Evolutionary conservation across 179 eudicot species (phyloP).

Genomic region (Amaranthus tricolor): DNA sequence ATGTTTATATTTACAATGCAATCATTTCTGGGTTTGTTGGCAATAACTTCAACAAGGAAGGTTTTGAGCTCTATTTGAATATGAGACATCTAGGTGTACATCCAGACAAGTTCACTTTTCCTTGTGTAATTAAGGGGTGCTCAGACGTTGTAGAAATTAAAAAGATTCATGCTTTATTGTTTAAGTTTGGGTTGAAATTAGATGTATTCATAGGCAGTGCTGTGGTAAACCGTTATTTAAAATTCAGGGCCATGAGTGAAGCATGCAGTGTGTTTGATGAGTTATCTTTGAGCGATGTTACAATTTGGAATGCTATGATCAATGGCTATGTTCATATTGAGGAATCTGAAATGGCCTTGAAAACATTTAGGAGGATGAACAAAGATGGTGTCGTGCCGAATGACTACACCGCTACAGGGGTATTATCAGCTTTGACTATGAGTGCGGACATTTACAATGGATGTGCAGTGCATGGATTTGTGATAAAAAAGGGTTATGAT

Average conservation of each 20-base stretch:
- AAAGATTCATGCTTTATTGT: slow-evolving; percentile 61
- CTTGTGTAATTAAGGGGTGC: slow-evolving; percentile 61
- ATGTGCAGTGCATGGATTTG: slow-evolving; percentile 47
- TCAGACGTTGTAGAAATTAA: slow-evolving; percentile 31
- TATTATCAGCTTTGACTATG: slow-evolving; percentile 34
- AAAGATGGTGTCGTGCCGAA: slow-evolving; percentile 13
- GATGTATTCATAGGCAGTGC: slow-evolving; percentile 60
- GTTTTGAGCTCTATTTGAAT: slow-evolving; percentile 34
- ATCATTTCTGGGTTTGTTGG: slow-evolving; percentile 55
- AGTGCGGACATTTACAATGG: slow-evolving; percentile 38
- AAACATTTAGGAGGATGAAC: slow-evolving; percentile 26
- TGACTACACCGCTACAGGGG: slow-evolving; percentile 27
- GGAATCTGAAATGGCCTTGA: slow-evolving; percentile 31
- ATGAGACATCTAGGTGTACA: slow-evolving; percentile 43
- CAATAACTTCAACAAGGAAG: slow-evolving; percentile 36
- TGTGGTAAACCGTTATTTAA: slow-evolving; percentile 48
- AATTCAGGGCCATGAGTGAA: slow-evolving; percentile 34
- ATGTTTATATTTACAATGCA: slow-evolving; percentile 56
- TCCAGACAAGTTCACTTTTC: slow-evolving; percentile 66
- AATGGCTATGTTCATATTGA: slow-evolving; percentile 33
- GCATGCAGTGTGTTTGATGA: slow-evolving; percentile 49
- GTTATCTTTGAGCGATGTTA: slow-evolving; percentile 50
- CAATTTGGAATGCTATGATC: slow-evolving; percentile 37
- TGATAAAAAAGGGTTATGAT: slow-evolving; percentile 36
- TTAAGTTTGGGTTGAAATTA: slow-evolving; percentile 48